A percentile compares a stretch with the other conserved stretches of the same genome.
Evolutionary conservation across 257 asterid species (phyloP).

Genomic region (Jacaranda copaia): DNA sequence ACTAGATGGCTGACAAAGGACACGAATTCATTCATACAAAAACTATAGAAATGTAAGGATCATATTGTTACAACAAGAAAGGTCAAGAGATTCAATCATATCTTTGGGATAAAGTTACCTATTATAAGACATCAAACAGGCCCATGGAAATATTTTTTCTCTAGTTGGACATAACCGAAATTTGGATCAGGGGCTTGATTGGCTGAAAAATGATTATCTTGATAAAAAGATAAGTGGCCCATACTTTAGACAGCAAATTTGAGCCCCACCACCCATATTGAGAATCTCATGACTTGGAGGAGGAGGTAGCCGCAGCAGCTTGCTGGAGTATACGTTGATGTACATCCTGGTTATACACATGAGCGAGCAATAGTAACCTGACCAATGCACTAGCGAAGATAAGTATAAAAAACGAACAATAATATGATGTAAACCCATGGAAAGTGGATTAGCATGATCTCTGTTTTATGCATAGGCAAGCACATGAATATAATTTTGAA

Average conservation of each 20-base stretch:
- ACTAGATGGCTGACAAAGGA: slow-evolving; percentile 20
- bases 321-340: slow-evolving; percentile 67
- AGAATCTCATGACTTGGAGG: slow-evolving; percentile 44
- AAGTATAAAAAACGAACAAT: not conserved
- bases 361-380: slow-evolving; percentile 85
- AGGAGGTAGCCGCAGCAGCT: slow-evolving; percentile 36
- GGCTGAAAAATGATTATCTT: slow-evolving; percentile 4
- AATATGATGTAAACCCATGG: not conserved
- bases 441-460: not conserved
- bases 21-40: slow-evolving; percentile 25
- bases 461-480: not conserved
- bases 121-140: slow-evolving; percentile 34
- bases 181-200: slow-evolving; percentile 6
- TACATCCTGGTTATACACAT: slow-evolving; percentile 79
- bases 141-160: slow-evolving; percentile 15
- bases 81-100: slow-evolving; percentile 26
- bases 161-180: slow-evolving; percentile 14
- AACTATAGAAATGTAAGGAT: slow-evolving; percentile 14
- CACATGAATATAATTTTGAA: not conserved
- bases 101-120: slow-evolving; percentile 8
- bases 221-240: slow-evolving; percentile 15
- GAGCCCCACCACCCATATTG: slow-evolving; percentile 19
- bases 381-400: slow-evolving; percentile 7
- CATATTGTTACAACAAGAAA: slow-evolving; percentile 37
- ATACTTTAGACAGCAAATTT: slow-evolving; percentile 25